These are phyloP conservation scores for Colletotrichum musae DNA, from an alignment of 2,329 filamentous ascomycete genomes.

Conservation along the genomic window DNA sequence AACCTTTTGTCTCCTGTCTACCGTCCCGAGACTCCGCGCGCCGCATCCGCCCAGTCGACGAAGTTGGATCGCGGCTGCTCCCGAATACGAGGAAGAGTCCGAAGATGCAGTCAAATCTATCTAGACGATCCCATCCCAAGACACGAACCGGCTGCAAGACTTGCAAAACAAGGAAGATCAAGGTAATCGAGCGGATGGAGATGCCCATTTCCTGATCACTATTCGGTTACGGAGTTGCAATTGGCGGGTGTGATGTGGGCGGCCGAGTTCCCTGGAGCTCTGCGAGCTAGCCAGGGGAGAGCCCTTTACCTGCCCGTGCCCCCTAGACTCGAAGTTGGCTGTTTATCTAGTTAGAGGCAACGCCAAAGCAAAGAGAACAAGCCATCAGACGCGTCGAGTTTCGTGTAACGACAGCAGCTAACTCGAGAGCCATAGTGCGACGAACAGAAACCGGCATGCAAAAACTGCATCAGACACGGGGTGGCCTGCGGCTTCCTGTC, in stretches of 20 bases:
- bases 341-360: not conserved
- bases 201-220: too few relatives aligned
- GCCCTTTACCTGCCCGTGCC: conserved; percentile 6
- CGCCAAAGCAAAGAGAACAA: not conserved
- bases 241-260: not conserved
- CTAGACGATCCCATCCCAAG: conserved; percentile 46
- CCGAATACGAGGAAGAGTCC: conserved; percentile 33
- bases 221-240: not conserved
- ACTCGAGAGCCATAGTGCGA: conserved; percentile 51
- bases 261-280: not conserved
- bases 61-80: not conserved
- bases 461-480: conserved; percentile 57
- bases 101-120: conserved; percentile 39
- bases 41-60: not conserved
- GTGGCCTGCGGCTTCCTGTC: conserved; percentile 54
- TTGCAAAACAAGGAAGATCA: conserved; percentile 58
- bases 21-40: conserved; percentile 6
- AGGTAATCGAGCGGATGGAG: conserved; percentile 46
- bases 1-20: conserved; percentile 7
- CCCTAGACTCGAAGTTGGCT: not conserved
- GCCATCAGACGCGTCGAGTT: conserved; percentile 7
- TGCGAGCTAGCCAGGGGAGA: not conserved
- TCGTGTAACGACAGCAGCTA: conserved; percentile 7
- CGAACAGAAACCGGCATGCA: conserved; percentile 55
- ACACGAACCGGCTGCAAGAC: conserved; percentile 55